Evolutionary conservation across 352 stramenopile species (phyloP).

Genomic region (Pythium scleroteichum): DNA sequence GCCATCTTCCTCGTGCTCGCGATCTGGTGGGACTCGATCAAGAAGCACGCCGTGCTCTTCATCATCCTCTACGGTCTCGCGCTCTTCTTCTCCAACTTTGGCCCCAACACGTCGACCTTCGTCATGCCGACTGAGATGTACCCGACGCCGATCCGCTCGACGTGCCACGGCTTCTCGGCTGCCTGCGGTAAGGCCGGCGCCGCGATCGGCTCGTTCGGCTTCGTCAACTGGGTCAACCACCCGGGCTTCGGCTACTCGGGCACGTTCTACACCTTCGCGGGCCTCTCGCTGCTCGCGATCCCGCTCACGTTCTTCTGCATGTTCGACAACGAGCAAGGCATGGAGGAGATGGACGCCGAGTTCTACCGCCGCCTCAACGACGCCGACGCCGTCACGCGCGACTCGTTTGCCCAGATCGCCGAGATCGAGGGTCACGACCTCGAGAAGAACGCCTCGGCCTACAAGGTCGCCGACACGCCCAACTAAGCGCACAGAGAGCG

Average conservation of each 20-base stretch:
- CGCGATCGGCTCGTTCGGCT: conserved; percentile 24
- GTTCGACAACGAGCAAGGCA: conserved; percentile 25
- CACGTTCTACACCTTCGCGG: conserved; percentile 36
- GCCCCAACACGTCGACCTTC: conserved; percentile 76
- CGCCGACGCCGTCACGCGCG: conserved; percentile 17
- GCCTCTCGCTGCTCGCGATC: conserved; percentile 32
- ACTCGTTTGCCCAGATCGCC: conserved; percentile 22
- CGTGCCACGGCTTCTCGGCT: conserved; percentile 73
- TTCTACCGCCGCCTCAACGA: conserved; percentile 24
- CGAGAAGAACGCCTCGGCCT: conserved; percentile 2
- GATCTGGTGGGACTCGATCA: conserved; percentile 37
- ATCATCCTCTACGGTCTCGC: conserved; percentile 53
- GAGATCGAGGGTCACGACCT: background rate
- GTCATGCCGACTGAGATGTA: conserved; percentile 66
- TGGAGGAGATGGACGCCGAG: conserved; percentile 29
- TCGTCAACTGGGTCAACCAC: conserved; percentile 35
- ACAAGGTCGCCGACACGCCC: conserved; percentile 4
- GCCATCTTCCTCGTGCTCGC: conserved; percentile 40
- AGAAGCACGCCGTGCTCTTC: conserved; percentile 33
- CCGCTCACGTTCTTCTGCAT: conserved; percentile 30
- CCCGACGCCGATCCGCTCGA: conserved; percentile 35
- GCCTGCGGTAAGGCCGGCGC: conserved; percentile 68
- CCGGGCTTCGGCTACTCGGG: conserved; percentile 32
- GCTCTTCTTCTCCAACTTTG: conserved; percentile 37
- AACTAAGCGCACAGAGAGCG: background rate